Conservation (phyloP, 2,329 filamentous ascomycete genomes). For the Neonectria hederae region DNA sequence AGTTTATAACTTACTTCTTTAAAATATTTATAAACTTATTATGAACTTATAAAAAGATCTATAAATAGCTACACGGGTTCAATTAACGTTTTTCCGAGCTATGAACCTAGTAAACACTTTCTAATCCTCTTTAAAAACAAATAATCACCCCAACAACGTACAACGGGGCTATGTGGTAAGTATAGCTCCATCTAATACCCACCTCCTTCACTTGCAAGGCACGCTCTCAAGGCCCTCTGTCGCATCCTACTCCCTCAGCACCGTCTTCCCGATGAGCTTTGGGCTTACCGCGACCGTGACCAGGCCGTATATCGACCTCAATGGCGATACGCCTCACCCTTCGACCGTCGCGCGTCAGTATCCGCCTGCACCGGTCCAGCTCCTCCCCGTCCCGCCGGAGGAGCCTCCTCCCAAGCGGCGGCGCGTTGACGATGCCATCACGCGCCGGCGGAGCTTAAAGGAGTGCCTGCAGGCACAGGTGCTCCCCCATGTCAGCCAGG, state of each 20-base stretch:
- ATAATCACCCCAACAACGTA: constrained; percentile 23
- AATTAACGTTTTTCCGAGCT: constrained; percentile 23
- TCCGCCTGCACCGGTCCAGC: constrained; percentile 21
- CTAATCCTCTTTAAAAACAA: constrained; percentile 9
- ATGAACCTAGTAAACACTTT: constrained; percentile 5
- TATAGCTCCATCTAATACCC: constrained; percentile 15
- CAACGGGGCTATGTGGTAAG: constrained; percentile 37
- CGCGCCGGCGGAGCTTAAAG: constrained; percentile 31
- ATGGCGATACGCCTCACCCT: constrained; percentile 29
- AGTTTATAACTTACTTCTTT: background rate
- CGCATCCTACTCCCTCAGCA: constrained; percentile 6
- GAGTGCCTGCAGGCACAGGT: constrained; percentile 45
- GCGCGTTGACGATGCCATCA: constrained; percentile 38
- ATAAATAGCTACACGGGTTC: background rate
- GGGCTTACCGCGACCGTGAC: constrained; percentile 40
- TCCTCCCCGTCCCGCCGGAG: constrained; percentile 22
- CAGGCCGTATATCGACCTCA: constrained; percentile 45
- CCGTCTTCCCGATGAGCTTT: constrained; percentile 37
- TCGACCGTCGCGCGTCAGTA: constrained; percentile 4
- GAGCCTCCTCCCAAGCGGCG: constrained; percentile 46
- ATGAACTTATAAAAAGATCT: background rate
- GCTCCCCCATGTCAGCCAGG: constrained; percentile 45
- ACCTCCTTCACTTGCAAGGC: constrained; percentile 4
- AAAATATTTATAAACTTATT: background rate
- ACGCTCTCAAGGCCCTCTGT: constrained; percentile 9